A percentile compares a stretch with the other conserved stretches of the same genome.
These are phyloP conservation scores for Aspergillus viridinutans DNA, from an alignment of 2,329 filamentous ascomycete species.

Conservation along the genomic window DNA sequence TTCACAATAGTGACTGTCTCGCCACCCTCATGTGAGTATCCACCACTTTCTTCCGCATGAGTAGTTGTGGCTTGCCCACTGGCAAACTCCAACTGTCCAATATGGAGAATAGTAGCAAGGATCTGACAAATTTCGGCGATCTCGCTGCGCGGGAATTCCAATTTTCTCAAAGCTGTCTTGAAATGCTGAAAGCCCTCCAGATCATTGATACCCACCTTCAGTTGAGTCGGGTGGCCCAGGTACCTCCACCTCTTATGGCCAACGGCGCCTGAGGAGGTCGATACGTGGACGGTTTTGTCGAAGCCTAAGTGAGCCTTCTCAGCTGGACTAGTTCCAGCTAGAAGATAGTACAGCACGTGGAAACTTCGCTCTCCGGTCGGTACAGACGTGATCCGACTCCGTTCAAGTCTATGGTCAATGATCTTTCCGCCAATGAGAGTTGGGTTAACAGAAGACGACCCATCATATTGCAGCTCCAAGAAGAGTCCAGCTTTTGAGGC, in stretches of 20 bases:
- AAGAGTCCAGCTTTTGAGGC: slow-evolving; percentile 94
- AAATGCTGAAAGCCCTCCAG: slow-evolving; percentile 94
- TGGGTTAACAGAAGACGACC: slow-evolving; percentile 75
- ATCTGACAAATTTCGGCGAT: slow-evolving; percentile 97
- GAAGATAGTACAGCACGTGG: slow-evolving; percentile 90
- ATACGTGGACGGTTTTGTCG: slow-evolving; percentile 43
- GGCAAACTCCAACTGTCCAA: slow-evolving; percentile 93
- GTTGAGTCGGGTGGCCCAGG: slow-evolving; percentile 89
- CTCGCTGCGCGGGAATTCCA: slow-evolving; percentile 88
- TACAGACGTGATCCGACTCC: slow-evolving; percentile 84
- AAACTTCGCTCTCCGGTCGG: slow-evolving; percentile 96
- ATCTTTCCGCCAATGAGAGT: slow-evolving; percentile 91
- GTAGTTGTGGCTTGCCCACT: slow-evolving; percentile 74
- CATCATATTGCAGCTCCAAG: slow-evolving; percentile 96
- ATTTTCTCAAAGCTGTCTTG: slow-evolving; percentile 88
- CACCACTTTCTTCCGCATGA: slow-evolving; percentile 84
- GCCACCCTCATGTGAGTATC: slow-evolving; percentile 91
- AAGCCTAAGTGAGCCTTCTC: slow-evolving; percentile 83
- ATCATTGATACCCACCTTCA: slow-evolving; percentile 97
- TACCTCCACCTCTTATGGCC: slow-evolving; percentile 90
- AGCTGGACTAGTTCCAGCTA: slow-evolving; percentile 83
- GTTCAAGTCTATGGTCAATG: slow-evolving; percentile 85
- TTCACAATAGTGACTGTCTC: slow-evolving; percentile 81
- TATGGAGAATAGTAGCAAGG: slow-evolving; percentile 89
- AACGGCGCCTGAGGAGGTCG: slow-evolving; percentile 47